Base-by-base conservation (phyloP, 2,329 filamentous ascomycete genomes). In the Lecanicillium sp. region DNA sequence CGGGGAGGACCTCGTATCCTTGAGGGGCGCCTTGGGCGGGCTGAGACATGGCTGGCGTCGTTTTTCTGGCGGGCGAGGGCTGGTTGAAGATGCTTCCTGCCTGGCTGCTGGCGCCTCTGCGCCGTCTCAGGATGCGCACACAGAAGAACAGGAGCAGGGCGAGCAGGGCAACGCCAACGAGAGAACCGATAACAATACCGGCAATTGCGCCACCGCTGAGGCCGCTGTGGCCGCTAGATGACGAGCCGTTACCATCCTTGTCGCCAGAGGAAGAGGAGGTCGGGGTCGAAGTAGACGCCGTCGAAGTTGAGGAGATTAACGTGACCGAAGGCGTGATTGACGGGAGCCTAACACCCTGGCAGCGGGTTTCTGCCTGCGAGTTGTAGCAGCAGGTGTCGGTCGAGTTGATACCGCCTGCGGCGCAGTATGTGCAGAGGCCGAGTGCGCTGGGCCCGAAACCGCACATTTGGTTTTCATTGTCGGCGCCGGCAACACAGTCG, bases 341-440 rank as follows among this genome's bases (percentile, higher is more conserved):
- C 0, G 93, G 93, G 6, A 98, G 72, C 21, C 78, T 73, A n/a
- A 98, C 86, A 43, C 79, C 79, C 42, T 78, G 69, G 64, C 93
- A 98, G 54, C 83, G 79, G 21, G 70, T 69, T 50, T 87, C 78
- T n/a, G 85, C 83, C 52, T 89, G 75, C 5, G 90, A 83, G 58
- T 82, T 89, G 60, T 90, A 84, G 66, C 93, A 98, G 72, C 93
- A 98, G 3, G 90, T 94, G 64, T 97, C 91, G 43, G 91, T 97
- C 9, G 89, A 86, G 67, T 97, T 97, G 53, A 84, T 80, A 23
- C 90, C 90, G 58, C 87, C 91, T 6, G 82, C 75, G 35, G 79
- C 77, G 66, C 93, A 98, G 66, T 93, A 96, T 4, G 84, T 81
- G 70, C 93, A 98, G 29, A 98, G 74, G 3, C 90, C 90, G 48